Evolutionary conservation across 2,329 filamentous ascomycete species (phyloP).

Genomic region (Penicillium paneum): DNA sequence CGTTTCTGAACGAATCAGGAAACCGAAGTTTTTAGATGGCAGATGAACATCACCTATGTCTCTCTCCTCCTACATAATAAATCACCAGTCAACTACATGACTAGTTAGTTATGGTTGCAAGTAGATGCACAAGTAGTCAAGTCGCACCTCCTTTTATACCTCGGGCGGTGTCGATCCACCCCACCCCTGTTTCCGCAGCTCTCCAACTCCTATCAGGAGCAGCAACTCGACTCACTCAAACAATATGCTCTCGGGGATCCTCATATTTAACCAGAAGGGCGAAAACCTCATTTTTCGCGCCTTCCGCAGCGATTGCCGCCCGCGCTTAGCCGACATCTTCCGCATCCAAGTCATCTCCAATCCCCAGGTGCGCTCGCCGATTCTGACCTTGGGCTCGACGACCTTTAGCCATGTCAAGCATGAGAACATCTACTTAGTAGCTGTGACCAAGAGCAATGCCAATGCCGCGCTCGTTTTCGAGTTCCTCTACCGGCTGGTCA

Average conservation of each 20-base stretch:
- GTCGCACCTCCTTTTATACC: slow-evolving; percentile 8
- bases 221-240: slow-evolving; percentile 8
- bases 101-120: no score
- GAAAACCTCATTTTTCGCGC: slow-evolving; percentile 99
- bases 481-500: slow-evolving; percentile 89
- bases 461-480: slow-evolving; percentile 98
- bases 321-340: slow-evolving; percentile 96
- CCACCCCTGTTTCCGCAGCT: slow-evolving; percentile 13
- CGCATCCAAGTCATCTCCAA: slow-evolving; percentile 99
- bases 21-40: no score
- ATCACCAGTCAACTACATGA: no score
- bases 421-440: slow-evolving; percentile 97
- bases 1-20: no score
- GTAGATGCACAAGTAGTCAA: no score
- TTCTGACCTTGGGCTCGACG: slow-evolving; percentile 92
- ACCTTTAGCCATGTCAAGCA: slow-evolving; percentile 99
- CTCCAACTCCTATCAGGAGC: slow-evolving; percentile 12
- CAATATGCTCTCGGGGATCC: slow-evolving; percentile 91
- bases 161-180: slow-evolving; percentile 21
- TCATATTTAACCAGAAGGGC: slow-evolving; percentile 99
- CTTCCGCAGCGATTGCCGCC: slow-evolving; percentile 97
- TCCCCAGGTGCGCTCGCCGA: slow-evolving; percentile 92
- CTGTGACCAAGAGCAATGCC: slow-evolving; percentile 97
- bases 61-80: no score
- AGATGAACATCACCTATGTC: no score